Conservation (phyloP, 257 asterid species). For the Scutellaria minor region DNA sequence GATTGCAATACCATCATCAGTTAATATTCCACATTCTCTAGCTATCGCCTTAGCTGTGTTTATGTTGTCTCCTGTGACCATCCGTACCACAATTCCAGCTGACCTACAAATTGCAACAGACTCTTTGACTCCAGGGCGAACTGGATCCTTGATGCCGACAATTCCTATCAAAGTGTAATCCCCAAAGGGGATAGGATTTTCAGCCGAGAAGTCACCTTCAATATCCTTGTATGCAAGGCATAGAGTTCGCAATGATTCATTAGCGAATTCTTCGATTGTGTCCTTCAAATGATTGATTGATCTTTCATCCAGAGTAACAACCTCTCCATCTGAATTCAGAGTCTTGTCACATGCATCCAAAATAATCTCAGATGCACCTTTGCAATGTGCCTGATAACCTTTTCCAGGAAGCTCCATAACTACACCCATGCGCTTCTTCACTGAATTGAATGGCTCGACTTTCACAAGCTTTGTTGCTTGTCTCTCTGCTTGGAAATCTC, state of each 20-base stretch:
- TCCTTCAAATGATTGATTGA: constrained; percentile 47
- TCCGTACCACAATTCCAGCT: constrained; percentile 81
- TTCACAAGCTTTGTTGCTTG: constrained; percentile 58
- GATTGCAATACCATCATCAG: constrained; percentile 78
- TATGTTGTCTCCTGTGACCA: constrained; percentile 95
- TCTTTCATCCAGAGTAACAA: constrained; percentile 61
- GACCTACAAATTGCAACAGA: constrained; percentile 84
- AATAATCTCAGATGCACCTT: constrained; percentile 90
- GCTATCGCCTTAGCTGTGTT: constrained; percentile 95
- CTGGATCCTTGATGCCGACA: constrained; percentile 89
- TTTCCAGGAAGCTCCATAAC: constrained; percentile 69
- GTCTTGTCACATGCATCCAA: constrained; percentile 76
- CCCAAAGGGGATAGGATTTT: constrained; percentile 61
- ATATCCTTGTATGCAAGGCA: constrained; percentile 82
- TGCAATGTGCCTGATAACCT: constrained; percentile 76
- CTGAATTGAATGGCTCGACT: constrained; percentile 89
- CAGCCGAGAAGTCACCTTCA: constrained; percentile 50
- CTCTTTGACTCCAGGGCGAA: constrained; percentile 90
- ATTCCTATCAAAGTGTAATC: constrained; percentile 80
- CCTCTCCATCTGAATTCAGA: constrained; percentile 57
- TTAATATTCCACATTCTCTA: constrained; percentile 87
- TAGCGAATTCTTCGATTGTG: constrained; percentile 75
- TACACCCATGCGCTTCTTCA: constrained; percentile 85
- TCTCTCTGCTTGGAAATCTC: constrained; percentile 66
- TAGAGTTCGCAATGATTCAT: constrained; percentile 80